Conservation (phyloP, 345 rosid species). For the Raphanus sativus region DNA sequence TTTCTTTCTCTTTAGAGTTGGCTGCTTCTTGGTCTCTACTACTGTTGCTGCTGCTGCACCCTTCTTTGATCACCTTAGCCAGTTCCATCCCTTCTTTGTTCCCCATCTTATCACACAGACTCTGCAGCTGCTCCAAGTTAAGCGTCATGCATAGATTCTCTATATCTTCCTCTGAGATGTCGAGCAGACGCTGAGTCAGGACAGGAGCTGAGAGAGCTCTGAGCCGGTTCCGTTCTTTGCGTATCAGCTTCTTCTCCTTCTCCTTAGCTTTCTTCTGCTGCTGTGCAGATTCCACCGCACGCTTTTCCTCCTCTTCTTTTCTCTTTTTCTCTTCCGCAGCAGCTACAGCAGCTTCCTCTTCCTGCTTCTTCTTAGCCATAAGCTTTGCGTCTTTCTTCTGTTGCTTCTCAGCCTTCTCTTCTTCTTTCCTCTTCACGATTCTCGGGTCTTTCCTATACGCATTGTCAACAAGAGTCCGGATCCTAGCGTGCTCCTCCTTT, state of each 20-base stretch:
- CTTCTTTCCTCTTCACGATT: conserved; percentile 77
- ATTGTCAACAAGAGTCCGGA: conserved; percentile 86
- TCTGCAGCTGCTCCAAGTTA: conserved; percentile 62
- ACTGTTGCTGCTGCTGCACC: conserved; percentile 33
- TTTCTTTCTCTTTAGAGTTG: conserved; percentile 47
- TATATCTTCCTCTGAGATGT: conserved; percentile 65
- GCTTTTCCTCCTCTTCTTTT: conserved; percentile 79
- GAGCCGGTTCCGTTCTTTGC: conserved; percentile 85
- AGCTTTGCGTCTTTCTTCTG: conserved; percentile 80
- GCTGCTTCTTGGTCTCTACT: conserved; percentile 39
- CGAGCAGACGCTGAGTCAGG: conserved; percentile 55
- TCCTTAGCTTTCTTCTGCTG: conserved; percentile 85
- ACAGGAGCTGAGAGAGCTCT: conserved; percentile 71
- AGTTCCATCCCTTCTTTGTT: conserved; percentile 55
- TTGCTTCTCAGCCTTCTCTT: conserved; percentile 84
- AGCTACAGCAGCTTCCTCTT: conserved; percentile 78
- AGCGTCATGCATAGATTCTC: conserved; percentile 81
- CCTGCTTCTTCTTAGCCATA: conserved; percentile 83
- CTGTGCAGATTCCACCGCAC: conserved; percentile 76
- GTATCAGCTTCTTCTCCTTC: conserved; percentile 89
- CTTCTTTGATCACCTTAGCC: conserved; percentile 66
- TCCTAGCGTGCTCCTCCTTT: conserved; percentile 87
- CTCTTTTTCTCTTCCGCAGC: conserved; percentile 77
- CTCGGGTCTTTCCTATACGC: conserved; percentile 93
- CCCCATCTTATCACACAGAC: conserved; percentile 73